phyloP scores from a whole-genome alignment of 2,329 filamentous ascomycete genomes.

The Clarireedia homoeocarpa region DNA sequence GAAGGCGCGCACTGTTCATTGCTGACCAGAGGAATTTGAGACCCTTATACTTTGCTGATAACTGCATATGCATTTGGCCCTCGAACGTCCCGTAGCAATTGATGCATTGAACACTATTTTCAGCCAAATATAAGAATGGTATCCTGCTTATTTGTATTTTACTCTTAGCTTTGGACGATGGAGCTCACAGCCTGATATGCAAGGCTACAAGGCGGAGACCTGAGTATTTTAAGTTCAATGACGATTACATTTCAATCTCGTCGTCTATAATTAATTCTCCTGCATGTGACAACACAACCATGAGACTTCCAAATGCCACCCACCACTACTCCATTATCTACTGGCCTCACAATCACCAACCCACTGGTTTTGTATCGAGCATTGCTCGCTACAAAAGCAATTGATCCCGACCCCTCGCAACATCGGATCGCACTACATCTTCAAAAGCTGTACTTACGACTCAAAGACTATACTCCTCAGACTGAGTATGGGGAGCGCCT shows the following conservation, averaged over 20 bases:
- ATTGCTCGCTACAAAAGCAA: constrained; percentile 53
- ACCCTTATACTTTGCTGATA: too few species aligned
- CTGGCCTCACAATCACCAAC: constrained; percentile 54
- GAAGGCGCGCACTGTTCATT: too few species aligned
- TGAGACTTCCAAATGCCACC: constrained; percentile 25
- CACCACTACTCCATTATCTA: constrained; percentile 31
- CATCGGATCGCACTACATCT: constrained; percentile 68
- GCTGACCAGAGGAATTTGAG: too few species aligned
- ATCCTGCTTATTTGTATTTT: too few species aligned
- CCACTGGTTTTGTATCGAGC: constrained; percentile 70
- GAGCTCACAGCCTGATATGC: not conserved
- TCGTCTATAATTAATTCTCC: not conserved
- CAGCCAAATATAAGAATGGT: too few species aligned
- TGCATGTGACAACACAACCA: not conserved
- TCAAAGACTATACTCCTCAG: constrained; percentile 73
- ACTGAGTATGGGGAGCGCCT: constrained; percentile 61
- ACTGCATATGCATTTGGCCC: too few species aligned
- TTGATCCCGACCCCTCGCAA: constrained; percentile 62
- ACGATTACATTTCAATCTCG: constrained; percentile 1
- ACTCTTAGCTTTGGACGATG: too few species aligned
- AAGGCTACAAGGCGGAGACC: not conserved
- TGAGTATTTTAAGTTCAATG: not conserved
- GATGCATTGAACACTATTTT: too few species aligned
- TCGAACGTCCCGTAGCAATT: too few species aligned
- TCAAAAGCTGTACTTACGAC: constrained; percentile 64